Conservation (phyloP, 2,329 filamentous ascomycete species). For the Fusarium redolens region DNA sequence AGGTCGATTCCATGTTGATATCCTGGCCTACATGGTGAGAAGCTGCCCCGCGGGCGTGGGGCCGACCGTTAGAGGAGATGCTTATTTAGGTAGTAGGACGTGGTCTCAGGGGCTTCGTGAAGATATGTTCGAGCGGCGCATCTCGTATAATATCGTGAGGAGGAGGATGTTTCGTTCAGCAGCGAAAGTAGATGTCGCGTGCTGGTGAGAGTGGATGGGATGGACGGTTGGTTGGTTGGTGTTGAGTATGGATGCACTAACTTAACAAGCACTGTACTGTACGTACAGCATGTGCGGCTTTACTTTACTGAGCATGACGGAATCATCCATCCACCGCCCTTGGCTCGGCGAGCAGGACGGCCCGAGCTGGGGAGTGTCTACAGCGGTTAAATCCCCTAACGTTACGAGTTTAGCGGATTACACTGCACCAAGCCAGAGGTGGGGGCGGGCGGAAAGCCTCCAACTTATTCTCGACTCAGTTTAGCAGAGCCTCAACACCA, state of each 20-base stretch:
- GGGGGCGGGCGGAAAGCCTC: constrained; percentile 16
- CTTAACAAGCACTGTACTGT: background rate
- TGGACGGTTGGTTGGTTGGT: constrained; percentile 9
- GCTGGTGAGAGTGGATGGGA: constrained; percentile 16
- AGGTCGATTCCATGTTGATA: background rate
- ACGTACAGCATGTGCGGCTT: constrained; percentile 21
- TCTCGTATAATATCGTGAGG: constrained; percentile 34
- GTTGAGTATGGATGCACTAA: constrained; percentile 11
- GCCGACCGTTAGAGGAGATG: constrained; percentile 35
- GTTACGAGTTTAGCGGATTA: constrained; percentile 7
- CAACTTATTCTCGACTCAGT: constrained; percentile 30
- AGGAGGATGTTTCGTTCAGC: constrained; percentile 1
- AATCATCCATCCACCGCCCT: constrained; percentile 35
- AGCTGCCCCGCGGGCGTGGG: constrained; percentile 47
- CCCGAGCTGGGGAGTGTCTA: constrained; percentile 35
- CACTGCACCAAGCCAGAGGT: constrained; percentile 4
- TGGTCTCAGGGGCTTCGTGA: constrained; percentile 35
- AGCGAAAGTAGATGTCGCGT: constrained; percentile 18
- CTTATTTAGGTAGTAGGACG: constrained; percentile 28
- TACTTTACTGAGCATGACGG: constrained; percentile 39
- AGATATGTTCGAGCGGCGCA: constrained; percentile 29
- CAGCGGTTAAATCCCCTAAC: constrained; percentile 21
- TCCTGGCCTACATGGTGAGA: constrained; percentile 43
- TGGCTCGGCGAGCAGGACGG: constrained; percentile 43
- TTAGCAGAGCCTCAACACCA: constrained; percentile 41